Base-by-base conservation (phyloP, 495 filamentous ascomycete genomes). In the Xylaria cubensis region DNA sequence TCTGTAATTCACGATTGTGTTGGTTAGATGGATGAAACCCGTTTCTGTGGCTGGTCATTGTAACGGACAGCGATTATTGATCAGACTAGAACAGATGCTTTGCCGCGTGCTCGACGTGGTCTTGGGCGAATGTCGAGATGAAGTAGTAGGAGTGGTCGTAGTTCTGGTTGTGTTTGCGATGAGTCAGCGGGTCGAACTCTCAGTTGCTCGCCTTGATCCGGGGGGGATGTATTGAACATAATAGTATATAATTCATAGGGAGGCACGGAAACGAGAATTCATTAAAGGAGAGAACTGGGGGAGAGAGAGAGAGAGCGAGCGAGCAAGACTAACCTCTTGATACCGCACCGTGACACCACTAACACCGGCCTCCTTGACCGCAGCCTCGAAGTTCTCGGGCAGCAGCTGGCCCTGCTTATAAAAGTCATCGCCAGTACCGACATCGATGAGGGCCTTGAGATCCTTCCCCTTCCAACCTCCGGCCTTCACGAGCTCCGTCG, bases 121-220 rank as follows among this genome's bases (percentile, higher is more conserved):
- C 95, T 75, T 91, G 91, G 62, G 92, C 87, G 82, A 99, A 99
- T 13, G 86, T 89, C 39, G 95, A 89, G 84, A 99, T 95, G 76
- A 96, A 97, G 82, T 88, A 98, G 80, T 99, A 99, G 67, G 93
- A 97, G 81, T 98, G 96, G 81, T 99, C 97, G 79, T 99, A 99
- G 64, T 90, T 94, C 78, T 93, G 77, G 12, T 36, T 29, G 36
- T 8, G 36, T 39, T 39, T 39, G 36, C 8, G 36, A 39, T 39
- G 36, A 8, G 7, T 8, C 36, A 8, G 36, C 7, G 36, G 36
- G 8, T 39, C 26, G 26, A 29, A 29, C 26, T 29, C 26, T 29
- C 26, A 29, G 26, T 29, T 2, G 2, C 26, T 29, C 26, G 26
- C 26, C 26, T 29, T 29, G 26, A 29, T 29, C 26, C 26, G 26